phyloP scores from a whole-genome alignment of 306 rosid genomes.

The Vachellia pachyceras region DNA sequence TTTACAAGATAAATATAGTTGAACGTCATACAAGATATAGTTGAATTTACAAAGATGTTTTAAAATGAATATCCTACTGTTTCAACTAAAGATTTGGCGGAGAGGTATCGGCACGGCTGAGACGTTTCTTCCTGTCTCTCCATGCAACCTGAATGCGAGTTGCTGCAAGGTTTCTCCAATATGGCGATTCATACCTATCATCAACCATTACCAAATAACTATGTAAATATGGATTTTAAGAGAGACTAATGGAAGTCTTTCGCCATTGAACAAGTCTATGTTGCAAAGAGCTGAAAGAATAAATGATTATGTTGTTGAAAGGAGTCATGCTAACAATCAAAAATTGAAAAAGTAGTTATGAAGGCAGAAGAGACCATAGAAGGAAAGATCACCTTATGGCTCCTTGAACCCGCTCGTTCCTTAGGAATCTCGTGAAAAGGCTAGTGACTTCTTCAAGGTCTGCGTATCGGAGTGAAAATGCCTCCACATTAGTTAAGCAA shows the following conservation, averaged over 20 bases:
- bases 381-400: slow-evolving; percentile 71
- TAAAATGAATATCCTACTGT: not conserved
- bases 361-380: not conserved
- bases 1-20: not conserved
- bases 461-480: slow-evolving; percentile 73
- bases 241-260: not conserved
- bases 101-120: slow-evolving; percentile 49
- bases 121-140: slow-evolving; percentile 69
- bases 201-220: not conserved
- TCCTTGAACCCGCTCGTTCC: slow-evolving; percentile 73
- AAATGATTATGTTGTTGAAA: not conserved
- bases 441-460: slow-evolving; percentile 90
- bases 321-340: too few species aligned
- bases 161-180: slow-evolving; percentile 78
- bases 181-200: slow-evolving; percentile 75
- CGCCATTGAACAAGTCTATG: not conserved
- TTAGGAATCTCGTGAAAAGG: slow-evolving; percentile 72
- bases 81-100: not conserved
- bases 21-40: not conserved
- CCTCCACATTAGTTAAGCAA: slow-evolving; percentile 83
- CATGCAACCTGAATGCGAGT: slow-evolving; percentile 75
- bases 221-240: not conserved
- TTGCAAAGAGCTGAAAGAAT: not conserved
- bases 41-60: not conserved
- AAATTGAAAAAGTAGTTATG: too few species aligned